These are phyloP conservation scores for Daldinia caldariorum DNA, from an alignment of 495 filamentous ascomycete genomes.

Conservation along the genomic window DNA sequence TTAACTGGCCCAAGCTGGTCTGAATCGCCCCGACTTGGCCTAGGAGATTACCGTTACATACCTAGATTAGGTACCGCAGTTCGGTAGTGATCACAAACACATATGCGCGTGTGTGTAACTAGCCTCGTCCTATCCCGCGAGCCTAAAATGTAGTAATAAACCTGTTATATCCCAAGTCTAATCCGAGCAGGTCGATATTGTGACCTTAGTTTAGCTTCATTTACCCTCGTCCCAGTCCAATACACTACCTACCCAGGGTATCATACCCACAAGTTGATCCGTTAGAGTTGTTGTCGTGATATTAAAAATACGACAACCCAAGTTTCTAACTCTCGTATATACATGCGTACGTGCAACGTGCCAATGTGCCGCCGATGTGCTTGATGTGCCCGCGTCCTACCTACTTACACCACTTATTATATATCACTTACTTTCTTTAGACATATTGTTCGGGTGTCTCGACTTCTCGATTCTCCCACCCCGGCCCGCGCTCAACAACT, in stretches of 20 bases:
- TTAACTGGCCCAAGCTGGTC: background rate
- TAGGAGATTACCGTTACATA: constrained; percentile 24
- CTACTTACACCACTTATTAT: background rate
- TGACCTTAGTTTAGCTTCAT: constrained; percentile 24
- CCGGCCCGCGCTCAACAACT: background rate
- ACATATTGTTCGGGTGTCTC: constrained; percentile 6
- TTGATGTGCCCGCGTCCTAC: background rate
- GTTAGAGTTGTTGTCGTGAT: constrained; percentile 18
- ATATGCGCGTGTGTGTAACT: constrained; percentile 29
- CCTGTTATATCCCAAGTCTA: constrained; percentile 22
- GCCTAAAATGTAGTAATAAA: constrained; percentile 38
- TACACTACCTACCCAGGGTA: background rate
- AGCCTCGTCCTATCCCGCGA: constrained; percentile 29
- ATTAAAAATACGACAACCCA: constrained; percentile 35
- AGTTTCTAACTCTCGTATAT: constrained; percentile 19
- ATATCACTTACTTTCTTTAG: constrained; percentile 1
- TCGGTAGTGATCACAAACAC: constrained; percentile 36
- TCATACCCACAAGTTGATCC: constrained; percentile 28
- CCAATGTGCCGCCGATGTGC: background rate
- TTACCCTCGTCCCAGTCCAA: constrained; percentile 19
- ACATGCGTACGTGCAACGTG: constrained; percentile 16
- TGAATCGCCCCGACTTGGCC: background rate
- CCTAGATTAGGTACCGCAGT: constrained; percentile 22
- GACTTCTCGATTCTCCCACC: background rate
- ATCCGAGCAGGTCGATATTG: constrained; percentile 4